phyloP scores from a whole-genome alignment of 768 basidiomycete species.

The Paxillus rubicundulus region DNA sequence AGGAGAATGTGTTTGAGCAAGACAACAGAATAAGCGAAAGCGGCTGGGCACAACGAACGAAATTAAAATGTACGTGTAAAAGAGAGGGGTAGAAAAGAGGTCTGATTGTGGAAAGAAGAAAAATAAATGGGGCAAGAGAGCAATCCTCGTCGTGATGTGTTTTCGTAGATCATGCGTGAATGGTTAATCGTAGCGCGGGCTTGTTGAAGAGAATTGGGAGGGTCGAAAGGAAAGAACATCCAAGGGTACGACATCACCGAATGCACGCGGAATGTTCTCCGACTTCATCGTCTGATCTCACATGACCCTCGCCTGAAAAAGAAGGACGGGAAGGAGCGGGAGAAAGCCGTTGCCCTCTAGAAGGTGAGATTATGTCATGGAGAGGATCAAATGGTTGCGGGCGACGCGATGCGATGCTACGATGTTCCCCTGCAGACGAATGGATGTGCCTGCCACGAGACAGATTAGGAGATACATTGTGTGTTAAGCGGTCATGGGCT shows the following conservation, averaged over 20 bases:
- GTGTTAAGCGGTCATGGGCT: conserved; percentile 15
- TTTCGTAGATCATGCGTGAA: conserved; percentile 24
- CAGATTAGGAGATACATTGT: conserved; percentile 6
- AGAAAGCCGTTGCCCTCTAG: conserved; percentile 14
- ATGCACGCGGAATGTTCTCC: conserved; percentile 11
- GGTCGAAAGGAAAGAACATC: not conserved
- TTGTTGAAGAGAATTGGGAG: not conserved
- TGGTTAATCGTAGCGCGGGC: conserved; percentile 19
- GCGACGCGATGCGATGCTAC: conserved; percentile 1
- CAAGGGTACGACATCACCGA: conserved; percentile 17
- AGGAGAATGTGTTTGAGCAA: conserved; percentile 2
- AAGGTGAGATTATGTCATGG: conserved; percentile 18
- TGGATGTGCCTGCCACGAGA: conserved; percentile 12
- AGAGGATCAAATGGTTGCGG: conserved; percentile 13
- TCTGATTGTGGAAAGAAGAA: not conserved
- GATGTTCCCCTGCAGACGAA: conserved; percentile 15
- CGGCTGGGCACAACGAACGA: conserved; percentile 3
- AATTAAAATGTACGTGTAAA: conserved; percentile 25
- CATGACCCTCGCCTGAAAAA: conserved; percentile 10
- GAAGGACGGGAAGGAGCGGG: conserved; percentile 16
- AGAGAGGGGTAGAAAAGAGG: not conserved
- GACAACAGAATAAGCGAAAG: conserved; percentile 27
- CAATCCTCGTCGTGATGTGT: conserved; percentile 20
- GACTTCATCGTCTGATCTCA: conserved; percentile 20
- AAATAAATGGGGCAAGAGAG: not conserved